Conservation (phyloP, 2,329 filamentous ascomycete genomes). For the Neopestalotiopsis rosae region DNA sequence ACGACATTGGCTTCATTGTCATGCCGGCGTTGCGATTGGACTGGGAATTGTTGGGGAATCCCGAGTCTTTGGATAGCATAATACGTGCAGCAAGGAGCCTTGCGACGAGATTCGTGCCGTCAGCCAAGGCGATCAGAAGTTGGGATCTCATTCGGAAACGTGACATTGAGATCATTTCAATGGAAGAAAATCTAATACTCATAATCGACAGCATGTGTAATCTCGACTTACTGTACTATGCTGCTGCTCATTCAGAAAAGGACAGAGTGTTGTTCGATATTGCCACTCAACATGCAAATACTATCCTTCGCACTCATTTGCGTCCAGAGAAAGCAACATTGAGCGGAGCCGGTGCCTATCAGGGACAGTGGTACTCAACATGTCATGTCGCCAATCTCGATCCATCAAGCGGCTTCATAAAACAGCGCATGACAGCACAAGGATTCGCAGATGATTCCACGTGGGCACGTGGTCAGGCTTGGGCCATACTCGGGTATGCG, state of each 20-base stretch:
- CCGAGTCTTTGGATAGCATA: conserved; percentile 44
- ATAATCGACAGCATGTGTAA: conserved; percentile 51
- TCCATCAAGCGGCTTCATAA: conserved; percentile 46
- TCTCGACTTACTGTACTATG: conserved; percentile 44
- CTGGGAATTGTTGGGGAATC: conserved; percentile 50
- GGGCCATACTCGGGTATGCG: conserved; percentile 53
- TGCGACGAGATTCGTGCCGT: conserved; percentile 45
- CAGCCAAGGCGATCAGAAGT: conserved; percentile 50
- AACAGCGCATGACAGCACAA: conserved; percentile 51
- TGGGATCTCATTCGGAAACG: conserved; percentile 48
- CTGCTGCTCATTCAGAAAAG: conserved; percentile 38
- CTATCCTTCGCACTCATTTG: conserved; percentile 44
- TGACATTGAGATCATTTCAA: conserved; percentile 31
- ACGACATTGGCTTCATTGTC: conserved; percentile 61
- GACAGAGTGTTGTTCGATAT: conserved; percentile 34
- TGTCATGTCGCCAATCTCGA: conserved; percentile 54
- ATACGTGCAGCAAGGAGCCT: conserved; percentile 49
- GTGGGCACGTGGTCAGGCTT: conserved; percentile 56
- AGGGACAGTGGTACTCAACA: conserved; percentile 40
- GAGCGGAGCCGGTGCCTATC: conserved; percentile 21
- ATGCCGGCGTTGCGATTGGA: conserved; percentile 51
- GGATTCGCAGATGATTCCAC: conserved; percentile 50
- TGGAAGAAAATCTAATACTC: conserved; percentile 39
- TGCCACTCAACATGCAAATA: conserved; percentile 45
- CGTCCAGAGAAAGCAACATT: conserved; percentile 35